Percentiles rank a stretch among this genome's conserved stretches.
Conservation (phyloP, 169 alveolate genomes). For the Eimeria tenella region DNA sequence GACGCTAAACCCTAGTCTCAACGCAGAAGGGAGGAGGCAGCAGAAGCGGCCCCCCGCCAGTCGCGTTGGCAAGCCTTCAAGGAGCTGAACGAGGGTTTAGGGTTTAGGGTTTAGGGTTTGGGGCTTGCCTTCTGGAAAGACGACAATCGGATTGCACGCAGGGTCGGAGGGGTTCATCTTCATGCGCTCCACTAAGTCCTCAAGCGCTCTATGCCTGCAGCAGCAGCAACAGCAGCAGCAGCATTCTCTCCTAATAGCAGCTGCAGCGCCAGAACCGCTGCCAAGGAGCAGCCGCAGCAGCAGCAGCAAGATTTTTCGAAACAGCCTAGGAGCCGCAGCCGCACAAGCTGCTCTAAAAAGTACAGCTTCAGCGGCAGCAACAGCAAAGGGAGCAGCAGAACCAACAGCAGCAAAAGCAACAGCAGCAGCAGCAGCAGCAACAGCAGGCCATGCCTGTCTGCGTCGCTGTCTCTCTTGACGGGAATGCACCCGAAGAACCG, state of each 20-base stretch:
- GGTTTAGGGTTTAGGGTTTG: not conserved
- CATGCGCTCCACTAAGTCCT: constrained; percentile 8
- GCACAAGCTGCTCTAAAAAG: not conserved
- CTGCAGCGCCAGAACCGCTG: too few species aligned
- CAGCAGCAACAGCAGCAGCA: constrained; percentile 26
- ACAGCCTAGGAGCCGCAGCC: not conserved
- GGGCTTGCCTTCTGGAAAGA: constrained; percentile 49
- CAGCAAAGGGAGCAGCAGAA: too few species aligned
- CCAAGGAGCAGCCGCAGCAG: constrained; percentile 1
- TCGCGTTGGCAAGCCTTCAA: not conserved
- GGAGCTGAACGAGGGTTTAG: not conserved
- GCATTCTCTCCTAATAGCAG: too few species aligned
- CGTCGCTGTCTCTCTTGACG: constrained; percentile 44
- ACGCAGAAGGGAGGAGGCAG: not conserved
- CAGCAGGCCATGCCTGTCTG: constrained; percentile 35
- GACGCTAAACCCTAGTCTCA: not conserved
- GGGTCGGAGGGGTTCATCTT: not conserved
- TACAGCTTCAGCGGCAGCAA: not conserved
- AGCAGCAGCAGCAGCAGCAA: constrained; percentile 37
- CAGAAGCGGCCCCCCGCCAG: too few species aligned
- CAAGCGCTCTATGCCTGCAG: constrained; percentile 35
- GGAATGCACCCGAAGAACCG: constrained; percentile 30
- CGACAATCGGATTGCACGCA: constrained; percentile 13
- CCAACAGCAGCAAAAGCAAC: not conserved
- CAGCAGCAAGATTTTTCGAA: not conserved